phyloP scores from a whole-genome alignment of 2,329 filamentous ascomycete genomes.

The Colletotrichum truncatum region DNA sequence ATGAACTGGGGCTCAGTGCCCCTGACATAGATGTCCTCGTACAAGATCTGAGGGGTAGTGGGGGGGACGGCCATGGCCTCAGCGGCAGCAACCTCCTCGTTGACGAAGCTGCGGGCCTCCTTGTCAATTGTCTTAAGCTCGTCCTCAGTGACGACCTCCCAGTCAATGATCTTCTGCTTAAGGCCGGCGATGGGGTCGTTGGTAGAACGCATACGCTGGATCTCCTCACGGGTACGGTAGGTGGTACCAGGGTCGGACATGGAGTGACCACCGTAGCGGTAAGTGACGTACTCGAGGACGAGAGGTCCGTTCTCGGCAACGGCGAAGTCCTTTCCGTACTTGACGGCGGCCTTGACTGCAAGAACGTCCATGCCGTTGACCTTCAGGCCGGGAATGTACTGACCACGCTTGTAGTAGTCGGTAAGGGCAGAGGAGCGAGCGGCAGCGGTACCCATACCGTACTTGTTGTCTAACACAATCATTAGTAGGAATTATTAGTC shows the following conservation, averaged over 20 bases:
- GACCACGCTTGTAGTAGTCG: slow-evolving; percentile 99
- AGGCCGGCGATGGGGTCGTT: slow-evolving; percentile 98
- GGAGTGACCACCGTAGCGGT: slow-evolving; percentile 98
- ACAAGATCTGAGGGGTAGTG: slow-evolving; percentile 82
- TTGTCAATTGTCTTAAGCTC: slow-evolving; percentile 98
- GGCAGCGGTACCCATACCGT: slow-evolving; percentile 98
- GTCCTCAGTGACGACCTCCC: slow-evolving; percentile 89
- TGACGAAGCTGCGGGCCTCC: slow-evolving; percentile 85
- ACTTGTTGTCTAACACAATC: slow-evolving; percentile 87
- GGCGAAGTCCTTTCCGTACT: slow-evolving; percentile 92
- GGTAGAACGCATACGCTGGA: slow-evolving; percentile 99
- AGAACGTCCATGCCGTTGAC: slow-evolving; percentile 99
- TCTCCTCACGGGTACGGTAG: slow-evolving; percentile 99
- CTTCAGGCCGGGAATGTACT: slow-evolving; percentile 99
- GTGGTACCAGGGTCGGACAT: slow-evolving; percentile 99
- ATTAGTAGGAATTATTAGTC: slow-evolving; percentile 36
- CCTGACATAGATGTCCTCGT: slow-evolving; percentile 94
- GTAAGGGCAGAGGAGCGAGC: slow-evolving; percentile 93
- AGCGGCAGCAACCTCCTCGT: slow-evolving; percentile 88
- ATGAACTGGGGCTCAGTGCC: slow-evolving; percentile 90
- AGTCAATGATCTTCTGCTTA: slow-evolving; percentile 98
- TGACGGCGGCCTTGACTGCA: slow-evolving; percentile 94
- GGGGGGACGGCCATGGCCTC: slow-evolving; percentile 90
- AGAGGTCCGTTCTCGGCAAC: slow-evolving; percentile 87
- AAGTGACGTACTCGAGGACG: slow-evolving; percentile 98